Evolutionary conservation across 768 basidiomycete species (phyloP), one percentile per base, ranked within the genome.

Genomic region (Tremella mesenterica): DNA sequence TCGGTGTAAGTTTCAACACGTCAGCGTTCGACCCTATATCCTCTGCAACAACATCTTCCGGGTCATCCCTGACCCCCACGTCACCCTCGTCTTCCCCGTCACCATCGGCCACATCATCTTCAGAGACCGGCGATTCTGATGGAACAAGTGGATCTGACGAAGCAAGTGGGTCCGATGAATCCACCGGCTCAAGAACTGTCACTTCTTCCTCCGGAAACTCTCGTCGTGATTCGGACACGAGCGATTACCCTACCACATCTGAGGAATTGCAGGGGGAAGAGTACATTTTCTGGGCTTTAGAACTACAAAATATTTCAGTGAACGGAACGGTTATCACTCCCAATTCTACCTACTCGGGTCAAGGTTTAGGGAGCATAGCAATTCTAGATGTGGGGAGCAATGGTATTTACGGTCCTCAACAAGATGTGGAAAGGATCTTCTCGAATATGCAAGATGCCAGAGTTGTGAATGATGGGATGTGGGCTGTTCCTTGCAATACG

Each of bases 401-500:
- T 49, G 71, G 71, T 1, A 65, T 73, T 46, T 64, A 54, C 23
- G 71, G 67, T 9, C 71, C 71, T 0, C 57, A 61, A 41, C 59
- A 67, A 44, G 71, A 66, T 50, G 71, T 73, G 28, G 53, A 59
- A 9, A 53, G 45, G 45, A 25, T 73, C 8, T 73, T 73, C 45
- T 49, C 48, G 1, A 27, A n/a, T 12, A 57, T 73, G 46, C 50
- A 50, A 3, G 65, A 70, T 33, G 63, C 71, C 3, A 52, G 71
- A 31, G 61, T 65, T 50, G 66, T 70, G 2, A 44, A 50, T 1
- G 59, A 61, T 10, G 69, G 69, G 1, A 58, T 56, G 38, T 73
- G 69, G 69, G 65, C 66, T 3, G 65, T 62, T 0, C 71, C 71
- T 2, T 73, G 71, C 50, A 51, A 61, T 46, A 67, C 71, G 13